Conservation (phyloP, 2,329 filamentous ascomycete species). For the Fusarium sublunatum region DNA sequence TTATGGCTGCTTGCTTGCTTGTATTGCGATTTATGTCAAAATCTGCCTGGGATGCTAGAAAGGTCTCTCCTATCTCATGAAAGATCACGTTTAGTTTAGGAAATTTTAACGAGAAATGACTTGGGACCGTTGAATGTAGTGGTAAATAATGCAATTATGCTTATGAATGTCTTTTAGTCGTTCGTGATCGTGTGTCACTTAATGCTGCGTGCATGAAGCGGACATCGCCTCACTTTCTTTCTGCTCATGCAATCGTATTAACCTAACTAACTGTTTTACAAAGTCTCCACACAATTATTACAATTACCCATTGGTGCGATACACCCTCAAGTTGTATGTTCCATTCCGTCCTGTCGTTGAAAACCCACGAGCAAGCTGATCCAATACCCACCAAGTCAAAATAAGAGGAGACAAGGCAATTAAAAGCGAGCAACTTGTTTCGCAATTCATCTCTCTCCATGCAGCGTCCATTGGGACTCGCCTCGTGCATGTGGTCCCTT, state of each 20-base stretch:
- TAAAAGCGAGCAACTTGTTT: neutral
- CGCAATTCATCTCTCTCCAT: slow-evolving; percentile 5
- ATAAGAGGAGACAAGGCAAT: neutral
- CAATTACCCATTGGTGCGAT: neutral
- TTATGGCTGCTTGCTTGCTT: slow-evolving; percentile 2
- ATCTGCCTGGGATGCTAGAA: slow-evolving; percentile 5
- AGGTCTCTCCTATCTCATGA: neutral
- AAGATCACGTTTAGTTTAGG: slow-evolving; percentile 5
- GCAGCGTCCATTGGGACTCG: slow-evolving; percentile 21
- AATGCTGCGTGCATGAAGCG: neutral
- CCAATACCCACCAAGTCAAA: neutral
- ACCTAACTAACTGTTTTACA: neutral
- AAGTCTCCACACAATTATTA: neutral
- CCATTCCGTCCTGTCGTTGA: neutral
- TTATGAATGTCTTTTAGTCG: neutral
- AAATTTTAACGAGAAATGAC: slow-evolving; percentile 36
- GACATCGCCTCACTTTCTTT: neutral
- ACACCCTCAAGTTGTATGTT: neutral
- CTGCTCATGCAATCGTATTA: neutral
- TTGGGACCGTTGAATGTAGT: slow-evolving; percentile 8
- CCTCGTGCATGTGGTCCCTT: slow-evolving; percentile 13
- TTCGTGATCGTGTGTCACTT: neutral
- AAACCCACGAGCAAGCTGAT: neutral
- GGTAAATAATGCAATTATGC: neutral
- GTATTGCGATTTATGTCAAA: neutral